Base-by-base conservation (phyloP, 2,329 filamentous ascomycete species). In the Stenocarpella maydis region DNA sequence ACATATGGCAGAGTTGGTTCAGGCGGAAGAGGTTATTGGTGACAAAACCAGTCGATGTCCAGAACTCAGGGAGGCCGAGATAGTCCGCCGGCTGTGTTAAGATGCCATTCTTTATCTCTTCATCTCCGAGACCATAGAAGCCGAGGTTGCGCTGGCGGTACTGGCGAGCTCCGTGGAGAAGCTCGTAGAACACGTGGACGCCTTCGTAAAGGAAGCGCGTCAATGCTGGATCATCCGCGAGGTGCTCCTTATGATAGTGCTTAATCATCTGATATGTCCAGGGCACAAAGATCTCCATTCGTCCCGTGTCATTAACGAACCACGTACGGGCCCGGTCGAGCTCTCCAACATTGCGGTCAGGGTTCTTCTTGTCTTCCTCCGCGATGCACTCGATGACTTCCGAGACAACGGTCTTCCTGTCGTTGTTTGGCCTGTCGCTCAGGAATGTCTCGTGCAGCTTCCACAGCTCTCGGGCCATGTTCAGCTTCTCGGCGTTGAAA, bases 401-500 rank as follows among this genome's bases (percentile, higher is more conserved):
- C 15, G 90, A 87, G 66, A 97, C 84, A 65, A 97, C 84, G 4
- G 90, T 91, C 76, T 89, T 89, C 75, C 91, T 90, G 50, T 89
- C 85, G 45, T 87, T 87, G 21, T 85, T 83, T 17, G 87, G 83
- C 12, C 88, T 87, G 63, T 84, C 84, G 64, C 87, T 84, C 9
- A 90, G 85, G 64, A 91, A 91, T 9, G 84, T 82, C 76, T 97
- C 92, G 75, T 97, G 94, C 65, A 88, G 85, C 71, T 90, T 90
- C 94, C 95, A 98, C 45, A 98, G 85, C 54, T 89, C 85, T 71
- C 88, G 86, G 21, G 94, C 93, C 43, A 94, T 92, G 52, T 91
- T 89, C 81, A 98, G 87, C 80, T 95, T 97, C 79, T 99, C 96
- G 0, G 95, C 95, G 75, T 95, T 90, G 85, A 90, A 92, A n/a